phyloP scores from a whole-genome alignment of 2,329 filamentous ascomycete species.

The Chrysoporthe austroafricana region DNA sequence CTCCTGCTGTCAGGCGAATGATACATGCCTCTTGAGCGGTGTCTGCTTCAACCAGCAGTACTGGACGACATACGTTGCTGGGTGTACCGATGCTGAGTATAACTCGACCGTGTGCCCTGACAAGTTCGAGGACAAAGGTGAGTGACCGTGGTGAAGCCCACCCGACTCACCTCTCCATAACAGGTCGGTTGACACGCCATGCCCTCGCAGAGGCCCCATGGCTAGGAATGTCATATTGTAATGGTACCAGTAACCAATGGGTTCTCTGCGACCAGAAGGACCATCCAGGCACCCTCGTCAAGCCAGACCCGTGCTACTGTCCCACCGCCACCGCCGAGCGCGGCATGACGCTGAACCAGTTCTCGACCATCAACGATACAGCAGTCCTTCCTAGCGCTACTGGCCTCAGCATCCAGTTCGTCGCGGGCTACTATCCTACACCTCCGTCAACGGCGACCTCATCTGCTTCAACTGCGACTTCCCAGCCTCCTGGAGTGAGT shows the following conservation, averaged over 20 bases:
- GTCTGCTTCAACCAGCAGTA: conserved; percentile 32
- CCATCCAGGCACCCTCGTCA: conserved; percentile 30
- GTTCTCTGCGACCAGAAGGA: conserved; percentile 37
- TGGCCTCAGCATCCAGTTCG: conserved; percentile 35
- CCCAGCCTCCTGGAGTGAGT: background rate
- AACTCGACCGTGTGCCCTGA: conserved; percentile 39
- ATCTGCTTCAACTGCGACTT: conserved; percentile 6
- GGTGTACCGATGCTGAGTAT: conserved; percentile 42
- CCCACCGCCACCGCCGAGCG: conserved; percentile 34
- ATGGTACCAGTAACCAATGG: conserved; percentile 39
- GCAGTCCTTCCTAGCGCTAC: conserved; percentile 35
- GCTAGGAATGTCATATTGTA: conserved; percentile 42
- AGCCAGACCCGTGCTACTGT: conserved; percentile 37
- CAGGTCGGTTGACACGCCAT: conserved; percentile 1
- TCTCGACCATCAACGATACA: conserved; percentile 33
- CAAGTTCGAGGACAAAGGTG: conserved; percentile 34
- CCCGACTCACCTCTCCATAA: background rate
- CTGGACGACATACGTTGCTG: conserved; percentile 41
- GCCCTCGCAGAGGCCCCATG: conserved; percentile 30
- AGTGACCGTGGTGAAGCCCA: background rate
- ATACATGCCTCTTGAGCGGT: conserved; percentile 39
- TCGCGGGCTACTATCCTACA: conserved; percentile 23
- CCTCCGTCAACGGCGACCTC: conserved; percentile 4
- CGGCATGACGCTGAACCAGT: conserved; percentile 34
- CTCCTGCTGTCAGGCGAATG: conserved; percentile 39